Evolutionary conservation across 306 rosid species (phyloP), one percentile per base, ranked within the genome.

Genomic region (Vicia villosa): DNA sequence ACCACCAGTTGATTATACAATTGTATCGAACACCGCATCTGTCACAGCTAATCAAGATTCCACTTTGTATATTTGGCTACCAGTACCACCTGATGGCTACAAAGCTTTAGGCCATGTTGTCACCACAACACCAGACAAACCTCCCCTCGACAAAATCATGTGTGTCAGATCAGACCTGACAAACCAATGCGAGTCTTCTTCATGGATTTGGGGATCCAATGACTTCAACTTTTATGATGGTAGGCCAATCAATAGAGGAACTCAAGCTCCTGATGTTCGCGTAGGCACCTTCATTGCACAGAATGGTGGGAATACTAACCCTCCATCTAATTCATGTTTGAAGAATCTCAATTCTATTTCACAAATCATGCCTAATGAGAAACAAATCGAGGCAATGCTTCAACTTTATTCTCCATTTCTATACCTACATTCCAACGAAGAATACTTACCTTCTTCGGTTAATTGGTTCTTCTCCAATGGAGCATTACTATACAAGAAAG

Each of bases 391-490:
- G 11, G 80, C 88, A 45, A 12, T 89, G 8, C 56, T 86, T 20
- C 59, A 77, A 63, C 77, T 81, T 60, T 92, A 89, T 52, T 75
- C 91, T 61, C 96, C 92, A 13, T 1, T 49, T 3, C 52, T 92
- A 52, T 86, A 73, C 76, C 80, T 79, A 14, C 92, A 92, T 49
- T 85, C 92, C 0, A 81, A 86, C 12, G 98, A 92, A 75, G 64
- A 43, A 11, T 89, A 58, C 84, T 75, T 84, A 0, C 91, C 96
- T 30, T 87, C 95, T 0, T 87, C 96, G 6, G 88, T 87, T 10
- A 32, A 70, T 6, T 89, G 98, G 95, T 89, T 76, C 74, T 89
- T 92, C 76, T 4, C 71, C 37, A 83, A 83, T 55, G 98, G 96
- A 5, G 92, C 86, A 41, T 43, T 87, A 26, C 24, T 92, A 14